These are phyloP conservation scores for Daldinia bambusicola DNA, from an alignment of 495 filamentous ascomycete species.

Conservation along the genomic window DNA sequence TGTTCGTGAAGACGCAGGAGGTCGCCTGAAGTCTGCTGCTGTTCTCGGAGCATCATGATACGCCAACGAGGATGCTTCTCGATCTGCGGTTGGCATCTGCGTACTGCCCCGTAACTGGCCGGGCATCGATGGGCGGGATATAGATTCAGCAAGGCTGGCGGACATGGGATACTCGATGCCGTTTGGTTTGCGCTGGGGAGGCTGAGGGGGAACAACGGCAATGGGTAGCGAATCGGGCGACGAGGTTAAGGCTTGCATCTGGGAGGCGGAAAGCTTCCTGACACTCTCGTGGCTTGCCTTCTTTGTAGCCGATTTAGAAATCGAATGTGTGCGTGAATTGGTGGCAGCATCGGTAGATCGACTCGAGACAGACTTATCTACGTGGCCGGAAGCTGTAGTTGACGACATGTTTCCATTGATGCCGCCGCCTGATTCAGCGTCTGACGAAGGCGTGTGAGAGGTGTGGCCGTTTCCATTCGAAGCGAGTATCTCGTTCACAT, in stretches of 20 bases:
- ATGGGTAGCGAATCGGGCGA: constrained; percentile 63
- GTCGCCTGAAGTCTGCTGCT: constrained; percentile 47
- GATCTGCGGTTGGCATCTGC: constrained; percentile 16
- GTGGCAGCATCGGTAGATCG: constrained; percentile 14
- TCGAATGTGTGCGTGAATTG: constrained; percentile 41
- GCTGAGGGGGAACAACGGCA: constrained; percentile 45
- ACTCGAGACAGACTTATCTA: constrained; percentile 13
- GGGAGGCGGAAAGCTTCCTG: constrained; percentile 65
- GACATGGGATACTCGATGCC: constrained; percentile 50
- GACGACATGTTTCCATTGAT: constrained; percentile 28
- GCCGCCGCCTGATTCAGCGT: constrained; percentile 6
- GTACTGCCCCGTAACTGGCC: constrained; percentile 42
- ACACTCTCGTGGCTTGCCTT: constrained; percentile 54
- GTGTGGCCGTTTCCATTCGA: constrained; percentile 12
- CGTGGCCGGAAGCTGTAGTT: background rate
- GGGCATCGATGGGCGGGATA: constrained; percentile 45
- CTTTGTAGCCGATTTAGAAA: constrained; percentile 43
- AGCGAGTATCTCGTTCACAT: constrained; percentile 5
- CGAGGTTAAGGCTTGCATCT: constrained; percentile 64
- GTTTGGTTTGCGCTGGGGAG: constrained; percentile 42
- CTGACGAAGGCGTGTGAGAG: background rate
- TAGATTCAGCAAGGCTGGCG: constrained; percentile 50
- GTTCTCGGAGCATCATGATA: constrained; percentile 32
- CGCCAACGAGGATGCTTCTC: background rate
- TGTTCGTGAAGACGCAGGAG: constrained; percentile 48